These are phyloP conservation scores for Barnettozyma vustinii DNA, from an alignment of 805 yeast genomes.

Conservation along the genomic window DNA sequence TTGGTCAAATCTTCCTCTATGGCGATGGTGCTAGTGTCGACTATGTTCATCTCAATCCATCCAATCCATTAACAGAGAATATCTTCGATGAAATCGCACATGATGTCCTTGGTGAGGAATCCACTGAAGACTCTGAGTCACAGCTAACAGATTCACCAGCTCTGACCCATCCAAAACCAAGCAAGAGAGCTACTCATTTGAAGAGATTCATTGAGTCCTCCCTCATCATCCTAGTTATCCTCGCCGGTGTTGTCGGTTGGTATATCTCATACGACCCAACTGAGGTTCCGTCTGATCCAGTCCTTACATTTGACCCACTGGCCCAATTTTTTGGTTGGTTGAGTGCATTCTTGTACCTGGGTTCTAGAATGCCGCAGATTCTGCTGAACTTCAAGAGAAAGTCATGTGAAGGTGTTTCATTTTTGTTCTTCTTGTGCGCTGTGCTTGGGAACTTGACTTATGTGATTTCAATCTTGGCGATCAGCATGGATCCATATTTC, in stretches of 20 bases:
- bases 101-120: conserved; percentile 31
- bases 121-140: conserved; percentile 9
- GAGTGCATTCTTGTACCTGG: conserved; percentile 71
- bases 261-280: conserved; percentile 52
- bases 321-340: conserved; percentile 86
- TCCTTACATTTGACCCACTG: conserved; percentile 58
- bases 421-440: conserved; percentile 90
- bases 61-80: conserved; percentile 74
- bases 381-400: conserved; percentile 78
- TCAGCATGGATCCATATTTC: conserved; percentile 65
- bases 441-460: conserved; percentile 91
- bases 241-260: conserved; percentile 89
- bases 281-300: conserved; percentile 29
- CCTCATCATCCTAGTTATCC: conserved; percentile 61
- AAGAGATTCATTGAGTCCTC: conserved; percentile 27
- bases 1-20: conserved; percentile 79
- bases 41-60: conserved; percentile 79
- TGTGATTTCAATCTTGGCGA: conserved; percentile 76
- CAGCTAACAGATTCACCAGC: conserved; percentile 5
- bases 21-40: conserved; percentile 60
- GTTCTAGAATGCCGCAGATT: conserved; percentile 92
- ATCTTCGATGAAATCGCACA: conserved; percentile 58
- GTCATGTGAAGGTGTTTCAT: conserved; percentile 92
- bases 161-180: neutral
- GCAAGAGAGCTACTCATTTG: conserved; percentile 16